These are phyloP conservation scores for Trichoderma sp. DNA, from an alignment of 2,329 filamentous ascomycete genomes.

Conservation along the genomic window DNA sequence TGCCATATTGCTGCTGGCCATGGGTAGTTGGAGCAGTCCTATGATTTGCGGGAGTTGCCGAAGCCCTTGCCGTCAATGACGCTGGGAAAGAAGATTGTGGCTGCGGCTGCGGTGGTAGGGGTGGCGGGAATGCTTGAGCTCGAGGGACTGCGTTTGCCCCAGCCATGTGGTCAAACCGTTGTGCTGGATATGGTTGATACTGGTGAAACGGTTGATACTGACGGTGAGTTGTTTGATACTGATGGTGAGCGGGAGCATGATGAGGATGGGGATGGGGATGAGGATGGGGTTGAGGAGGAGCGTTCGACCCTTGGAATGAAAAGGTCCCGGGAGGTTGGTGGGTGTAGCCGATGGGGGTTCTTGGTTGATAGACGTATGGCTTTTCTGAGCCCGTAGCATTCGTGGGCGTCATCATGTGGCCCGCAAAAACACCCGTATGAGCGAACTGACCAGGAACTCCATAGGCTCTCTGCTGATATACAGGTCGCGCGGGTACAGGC, in stretches of 20 bases:
- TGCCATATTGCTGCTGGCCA: conserved; percentile 19
- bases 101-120: background rate
- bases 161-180: conserved; percentile 26
- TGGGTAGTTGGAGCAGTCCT: background rate
- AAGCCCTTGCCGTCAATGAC: background rate
- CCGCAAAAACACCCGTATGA: conserved; percentile 41
- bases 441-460: conserved; percentile 16
- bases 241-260: background rate
- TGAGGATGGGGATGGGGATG: background rate
- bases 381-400: conserved; percentile 47
- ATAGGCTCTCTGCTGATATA: conserved; percentile 31
- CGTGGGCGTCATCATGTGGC: conserved; percentile 58
- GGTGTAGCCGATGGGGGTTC: conserved; percentile 28
- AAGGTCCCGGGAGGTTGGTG: conserved; percentile 26
- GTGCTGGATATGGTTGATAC: conserved; percentile 15
- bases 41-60: background rate
- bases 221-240: background rate
- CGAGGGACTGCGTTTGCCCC: conserved; percentile 1
- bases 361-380: conserved; percentile 15
- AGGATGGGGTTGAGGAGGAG: background rate
- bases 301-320: conserved; percentile 29
- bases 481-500: conserved; percentile 31
- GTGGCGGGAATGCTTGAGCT: conserved; percentile 18
- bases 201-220: background rate
- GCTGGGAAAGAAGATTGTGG: background rate